Base-by-base conservation (phyloP, 768 basidiomycete genomes). In the Neoboletus brunneissimus region DNA sequence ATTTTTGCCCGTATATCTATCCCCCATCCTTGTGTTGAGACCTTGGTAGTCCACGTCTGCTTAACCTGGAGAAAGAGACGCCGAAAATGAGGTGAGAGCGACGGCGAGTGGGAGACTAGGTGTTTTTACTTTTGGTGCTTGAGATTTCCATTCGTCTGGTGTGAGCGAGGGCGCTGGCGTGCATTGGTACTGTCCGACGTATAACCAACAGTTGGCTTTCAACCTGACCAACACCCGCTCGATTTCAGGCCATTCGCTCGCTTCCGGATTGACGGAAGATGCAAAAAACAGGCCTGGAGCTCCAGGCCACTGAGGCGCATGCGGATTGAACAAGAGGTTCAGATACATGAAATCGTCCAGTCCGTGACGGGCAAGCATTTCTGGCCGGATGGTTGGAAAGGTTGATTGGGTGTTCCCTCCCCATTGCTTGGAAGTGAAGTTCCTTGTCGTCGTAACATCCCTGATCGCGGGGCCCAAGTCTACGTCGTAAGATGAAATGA, bases 161-260 rank as follows among this genome's bases (percentile, higher is more conserved):
- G 62, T 58, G 22, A 66, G 52, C 15, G 57, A 47, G 0, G 4
- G 43, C 3, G 62, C 32, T 1, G 65, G 59, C 0, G 46, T 52
- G n/a, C 65, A 58, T 3, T 27, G 35, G 20, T 66, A 66, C 52
- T 67, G 64, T 4, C 58, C 54, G 12, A 64, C 64, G 18, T 59
- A 66, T 18, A 60, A 34, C 64, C 59, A 69, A 23, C 46, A 29
- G 8, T 57, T 62, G 0, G 59, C 13, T 4, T 46, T 56, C 22
- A 67, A 4, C 32, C 60, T 51, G 1, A 65, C 55, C n/a, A 59
- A 23, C 10, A 57, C 51, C 9, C 61, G 51, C 32, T 60, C 47
- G 5, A 35, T 55, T 5, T 0, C 1, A 5, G 44, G 43, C 57
- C 56, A 59, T 22, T 45, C 58, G 7, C 3, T 6, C 3, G 56